phyloP scores from a whole-genome alignment of 257 asterid genomes.

The Salvia hispanica region DNA sequence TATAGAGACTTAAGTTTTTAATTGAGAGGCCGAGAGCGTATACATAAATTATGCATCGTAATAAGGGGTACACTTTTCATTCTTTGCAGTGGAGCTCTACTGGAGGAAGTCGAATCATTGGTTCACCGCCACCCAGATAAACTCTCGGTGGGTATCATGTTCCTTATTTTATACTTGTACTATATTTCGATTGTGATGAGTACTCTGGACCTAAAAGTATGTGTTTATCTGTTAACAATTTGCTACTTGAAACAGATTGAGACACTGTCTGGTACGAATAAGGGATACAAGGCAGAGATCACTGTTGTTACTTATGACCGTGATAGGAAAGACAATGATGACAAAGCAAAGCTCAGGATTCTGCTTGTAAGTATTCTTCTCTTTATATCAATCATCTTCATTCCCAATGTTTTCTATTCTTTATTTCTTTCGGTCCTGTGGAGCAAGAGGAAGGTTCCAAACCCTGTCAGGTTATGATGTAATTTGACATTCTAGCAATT shows the following conservation, averaged over 20 bases:
- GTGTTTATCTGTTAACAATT: constrained; percentile 5
- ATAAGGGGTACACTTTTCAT: constrained; percentile 16
- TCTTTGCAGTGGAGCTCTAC: constrained; percentile 67
- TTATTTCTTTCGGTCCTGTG: neutral
- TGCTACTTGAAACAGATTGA: constrained; percentile 58
- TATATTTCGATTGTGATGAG: neutral
- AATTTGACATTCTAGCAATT: constrained; percentile 31
- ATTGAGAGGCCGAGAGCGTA: constrained; percentile 1
- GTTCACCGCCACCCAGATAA: constrained; percentile 91
- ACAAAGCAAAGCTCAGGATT: constrained; percentile 69
- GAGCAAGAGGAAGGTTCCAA: too few species aligned
- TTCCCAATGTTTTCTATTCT: neutral
- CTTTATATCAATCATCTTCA: constrained; percentile 9
- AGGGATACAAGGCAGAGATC: constrained; percentile 78
- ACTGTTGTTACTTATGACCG: constrained; percentile 78
- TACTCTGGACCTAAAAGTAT: constrained; percentile 9
- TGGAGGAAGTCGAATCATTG: constrained; percentile 83
- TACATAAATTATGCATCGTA: neutral
- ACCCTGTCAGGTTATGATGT: constrained; percentile 19
- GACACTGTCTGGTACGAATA: constrained; percentile 60
- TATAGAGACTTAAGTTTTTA: constrained; percentile 17
- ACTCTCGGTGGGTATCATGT: constrained; percentile 68
- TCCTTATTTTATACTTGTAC: constrained; percentile 7
- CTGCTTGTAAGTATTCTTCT: constrained; percentile 71
- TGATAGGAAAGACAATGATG: constrained; percentile 61